Base-by-base conservation (phyloP, 805 yeast species). In the Candida odintsovae region DNA sequence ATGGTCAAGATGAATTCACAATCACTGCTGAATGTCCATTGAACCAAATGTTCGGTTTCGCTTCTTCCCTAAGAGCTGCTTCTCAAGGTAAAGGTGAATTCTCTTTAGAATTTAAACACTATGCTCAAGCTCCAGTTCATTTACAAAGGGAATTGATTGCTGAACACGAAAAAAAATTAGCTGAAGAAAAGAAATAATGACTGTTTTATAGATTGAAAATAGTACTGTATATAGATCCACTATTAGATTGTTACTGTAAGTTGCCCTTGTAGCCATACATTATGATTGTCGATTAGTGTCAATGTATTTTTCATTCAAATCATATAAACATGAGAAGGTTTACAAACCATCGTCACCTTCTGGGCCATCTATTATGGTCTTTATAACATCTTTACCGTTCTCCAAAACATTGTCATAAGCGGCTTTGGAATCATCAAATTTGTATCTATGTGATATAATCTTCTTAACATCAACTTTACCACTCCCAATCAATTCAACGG, bases 61-160 rank as follows among this genome's bases (percentile, higher is more conserved):
- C 98, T 8, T 87, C 98, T 9, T 80, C 88, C 22, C 76, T 94
- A 63, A 85, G 99, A 75, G 98, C 99, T 19, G 82, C 87, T 50
- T 92, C 99, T 15, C 99, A 94, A 70, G 99, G 99, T 70, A 94
- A 94, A 67, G 99, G 99, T 61, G 98, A 95, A 71, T 94, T 94
- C 68, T 80, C 96, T 2, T 77, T 94, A 67, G 99, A 94, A 67
- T 94, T 94, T 73, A 83, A 86, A 64, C 86, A 89, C 61, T 94
- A 92, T 66, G 80, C 92, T 43, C 96, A 95, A 55, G 86, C 95
- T 44, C 78, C 95, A 41, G 88, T 92, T 33, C 96, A 89, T 55
- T 75, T 92, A 55, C 99, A 94, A 71, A 86, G 76, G 63, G 86
- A 92, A 70, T 77, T 94, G 70, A 83, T 94, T 55, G 95, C 85